phyloP scores from a whole-genome alignment of 2,329 filamentous ascomycete genomes.

The Pseudogymnoascus sp. region DNA sequence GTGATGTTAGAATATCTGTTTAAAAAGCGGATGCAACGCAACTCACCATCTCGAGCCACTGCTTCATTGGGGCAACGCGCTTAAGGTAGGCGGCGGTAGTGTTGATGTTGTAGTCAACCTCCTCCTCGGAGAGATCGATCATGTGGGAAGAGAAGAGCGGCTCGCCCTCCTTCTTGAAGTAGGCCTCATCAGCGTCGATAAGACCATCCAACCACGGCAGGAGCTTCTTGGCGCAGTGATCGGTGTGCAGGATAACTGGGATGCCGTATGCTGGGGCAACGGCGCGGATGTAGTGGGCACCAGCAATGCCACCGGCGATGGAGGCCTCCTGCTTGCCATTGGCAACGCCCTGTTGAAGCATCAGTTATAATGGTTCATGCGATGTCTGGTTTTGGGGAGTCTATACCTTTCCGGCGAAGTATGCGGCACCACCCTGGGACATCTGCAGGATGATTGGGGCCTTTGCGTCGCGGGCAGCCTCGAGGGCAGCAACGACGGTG shows the following conservation, averaged over 20 bases:
- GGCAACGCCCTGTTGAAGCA: constrained; percentile 52
- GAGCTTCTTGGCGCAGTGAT: constrained; percentile 99
- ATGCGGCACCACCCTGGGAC: constrained; percentile 88
- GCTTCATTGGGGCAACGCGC: constrained; percentile 92
- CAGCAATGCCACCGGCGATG: constrained; percentile 79
- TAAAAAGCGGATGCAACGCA: background rate
- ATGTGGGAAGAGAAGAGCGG: constrained; percentile 96
- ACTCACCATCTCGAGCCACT: constrained; percentile 94
- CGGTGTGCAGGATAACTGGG: constrained; percentile 89
- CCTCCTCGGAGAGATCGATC: constrained; percentile 94
- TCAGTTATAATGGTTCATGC: constrained; percentile 7
- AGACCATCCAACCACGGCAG: constrained; percentile 96
- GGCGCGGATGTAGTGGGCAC: constrained; percentile 85
- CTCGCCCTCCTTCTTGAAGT: constrained; percentile 88
- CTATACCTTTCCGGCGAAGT: constrained; percentile 76
- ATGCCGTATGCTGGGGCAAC: constrained; percentile 81
- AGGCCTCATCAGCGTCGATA: constrained; percentile 85
- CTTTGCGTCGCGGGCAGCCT: constrained; percentile 89
- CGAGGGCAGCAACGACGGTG: constrained; percentile 75
- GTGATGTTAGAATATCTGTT: constrained; percentile 6
- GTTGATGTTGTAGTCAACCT: constrained; percentile 80
- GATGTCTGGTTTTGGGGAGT: constrained; percentile 17
- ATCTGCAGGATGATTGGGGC: constrained; percentile 88
- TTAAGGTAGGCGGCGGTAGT: constrained; percentile 91
- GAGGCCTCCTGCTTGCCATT: constrained; percentile 81